Percentiles rank a stretch among this genome's conserved stretches.
Evolutionary conservation across 2,329 filamentous ascomycete species (phyloP).

Genomic region (Beauveria sp.): DNA sequence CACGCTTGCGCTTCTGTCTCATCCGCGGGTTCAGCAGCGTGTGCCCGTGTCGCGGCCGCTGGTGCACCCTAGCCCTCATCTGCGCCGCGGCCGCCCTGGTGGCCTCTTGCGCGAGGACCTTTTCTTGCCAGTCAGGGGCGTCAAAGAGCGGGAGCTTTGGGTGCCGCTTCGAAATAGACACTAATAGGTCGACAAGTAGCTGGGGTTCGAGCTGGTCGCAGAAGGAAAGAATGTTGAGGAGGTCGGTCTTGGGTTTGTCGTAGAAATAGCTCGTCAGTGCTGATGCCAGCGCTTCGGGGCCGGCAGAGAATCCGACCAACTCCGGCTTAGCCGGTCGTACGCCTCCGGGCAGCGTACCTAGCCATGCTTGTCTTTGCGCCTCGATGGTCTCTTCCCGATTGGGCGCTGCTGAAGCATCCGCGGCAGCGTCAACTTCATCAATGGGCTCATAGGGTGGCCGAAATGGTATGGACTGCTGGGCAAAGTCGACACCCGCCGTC

Average conservation of each 20-base stretch:
- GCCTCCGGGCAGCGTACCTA: slow-evolving; percentile 25
- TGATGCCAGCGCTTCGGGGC: slow-evolving; percentile 23
- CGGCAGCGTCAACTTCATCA: slow-evolving; percentile 15
- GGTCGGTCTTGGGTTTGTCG: slow-evolving; percentile 27
- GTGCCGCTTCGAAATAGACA: slow-evolving; percentile 34
- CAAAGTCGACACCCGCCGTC: slow-evolving; percentile 21
- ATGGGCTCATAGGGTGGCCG: slow-evolving; percentile 14
- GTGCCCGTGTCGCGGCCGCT: slow-evolving; percentile 24
- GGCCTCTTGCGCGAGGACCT: slow-evolving; percentile 6
- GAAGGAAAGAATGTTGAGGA: slow-evolving; percentile 32
- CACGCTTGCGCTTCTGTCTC: slow-evolving; percentile 24
- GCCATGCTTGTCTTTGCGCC: slow-evolving; percentile 22
- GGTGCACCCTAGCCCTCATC: slow-evolving; percentile 11
- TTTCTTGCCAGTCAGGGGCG: slow-evolving; percentile 31
- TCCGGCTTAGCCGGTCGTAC: slow-evolving; percentile 27
- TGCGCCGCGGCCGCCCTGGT: neutral
- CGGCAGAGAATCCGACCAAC: slow-evolving; percentile 30
- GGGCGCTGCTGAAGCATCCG: slow-evolving; percentile 12
- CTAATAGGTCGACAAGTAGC: slow-evolving; percentile 33
- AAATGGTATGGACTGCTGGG: slow-evolving; percentile 24
- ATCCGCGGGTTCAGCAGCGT: slow-evolving; percentile 20
- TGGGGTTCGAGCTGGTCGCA: slow-evolving; percentile 34
- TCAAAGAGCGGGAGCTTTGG: slow-evolving; percentile 35
- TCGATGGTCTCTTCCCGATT: slow-evolving; percentile 18
- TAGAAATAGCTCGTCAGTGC: slow-evolving; percentile 32